Base-by-base conservation (phyloP, 306 rosid species). In the Glycine latifolia region DNA sequence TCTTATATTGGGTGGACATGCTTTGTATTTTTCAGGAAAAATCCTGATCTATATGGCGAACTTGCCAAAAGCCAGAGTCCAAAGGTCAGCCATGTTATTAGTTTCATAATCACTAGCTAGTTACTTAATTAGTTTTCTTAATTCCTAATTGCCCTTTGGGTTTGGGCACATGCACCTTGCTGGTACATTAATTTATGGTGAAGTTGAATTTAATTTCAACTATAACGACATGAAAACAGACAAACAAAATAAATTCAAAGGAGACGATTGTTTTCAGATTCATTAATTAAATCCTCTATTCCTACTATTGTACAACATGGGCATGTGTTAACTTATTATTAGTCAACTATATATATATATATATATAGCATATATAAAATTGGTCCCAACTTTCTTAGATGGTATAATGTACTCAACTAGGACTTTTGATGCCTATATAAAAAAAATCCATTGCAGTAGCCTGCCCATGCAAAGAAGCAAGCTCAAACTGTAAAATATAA, bases 11-110 rank as follows among this genome's bases (percentile, higher is more conserved):
- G 31, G 26, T 58, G n/a, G 31, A 26, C 2, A 11, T 63, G 35
- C 10, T 10, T 77, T 66, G 62, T 74, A 17, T 54, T 75, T 50
- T 75, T 75, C 91, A 96, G 99, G 86, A 89, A 89, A 86, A 84
- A 96, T 77, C 96, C 91, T 7, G 84, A 76, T 8, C 68, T 93
- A 77, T 96, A 83, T 81, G 91, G 89, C 2, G 79, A 84, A 70
- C 98, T 96, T 11, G 96, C 98, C 80, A 87, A 84, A 81, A 83
- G 90, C 63, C 99, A 96, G 71, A 96, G 92, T 85, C 99, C 99
- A 47, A 96, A 96, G 97, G 99, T 93, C 8, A 55, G 91, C 26
- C 39, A 65, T 77, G 2, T 26, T 67, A 56, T 44, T 63, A 14
- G 14, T 16, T 59, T 4, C 35, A 44, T 8, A 67, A 14, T 3